Evolutionary conservation across 805 yeast species (phyloP), one percentile per base, ranked within the genome.

Genomic region (Saccharomycopsis sp.): DNA sequence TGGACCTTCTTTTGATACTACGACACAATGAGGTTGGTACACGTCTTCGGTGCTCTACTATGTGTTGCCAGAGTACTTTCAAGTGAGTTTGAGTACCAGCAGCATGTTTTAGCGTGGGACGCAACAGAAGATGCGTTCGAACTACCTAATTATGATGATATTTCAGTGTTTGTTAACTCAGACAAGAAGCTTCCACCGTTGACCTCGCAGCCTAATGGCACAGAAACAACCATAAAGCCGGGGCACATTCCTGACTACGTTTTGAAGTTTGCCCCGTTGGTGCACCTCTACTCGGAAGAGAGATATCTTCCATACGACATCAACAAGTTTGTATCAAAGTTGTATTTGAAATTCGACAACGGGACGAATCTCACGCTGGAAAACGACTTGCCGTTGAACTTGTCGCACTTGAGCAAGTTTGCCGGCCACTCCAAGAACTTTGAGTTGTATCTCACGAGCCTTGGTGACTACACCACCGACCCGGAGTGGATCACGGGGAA

Each of bases 221-320:
- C n/a, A n/a, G 59, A 75, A 41, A 54, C 67, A 20, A 64, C 71
- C 1, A 41, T 75, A 10, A 45, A 51, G 13, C 58, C 62, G 32
- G 83, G 84, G 1, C 75, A 72, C 38, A 67, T 82, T 2, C 94
- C 92, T 0, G 55, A 56, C 5, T 82, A 74, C 57, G 80, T 77
- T 1, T 48, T 74, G 2, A 78, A 80, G 33, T 68, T 69, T 54
- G 74, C 82, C 3, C 97, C 98, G 0, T 61, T 78, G 39, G 88
- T 89, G 2, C 84, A 85, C 54, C 64, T 89, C 8, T 88, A 89
- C 62, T 77, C 94, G 1, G 98, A 89, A 55, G 98, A 89, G 53
- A 60, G 66, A 40, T 89, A 88, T 55, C 64, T 81, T 50, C 95
- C 98, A 0, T 85, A 85, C 52, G 94, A 86, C 53, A 69, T 87